phyloP scores from a whole-genome alignment of 352 stramenopile genomes.

The Globisporangium echinulatum region DNA sequence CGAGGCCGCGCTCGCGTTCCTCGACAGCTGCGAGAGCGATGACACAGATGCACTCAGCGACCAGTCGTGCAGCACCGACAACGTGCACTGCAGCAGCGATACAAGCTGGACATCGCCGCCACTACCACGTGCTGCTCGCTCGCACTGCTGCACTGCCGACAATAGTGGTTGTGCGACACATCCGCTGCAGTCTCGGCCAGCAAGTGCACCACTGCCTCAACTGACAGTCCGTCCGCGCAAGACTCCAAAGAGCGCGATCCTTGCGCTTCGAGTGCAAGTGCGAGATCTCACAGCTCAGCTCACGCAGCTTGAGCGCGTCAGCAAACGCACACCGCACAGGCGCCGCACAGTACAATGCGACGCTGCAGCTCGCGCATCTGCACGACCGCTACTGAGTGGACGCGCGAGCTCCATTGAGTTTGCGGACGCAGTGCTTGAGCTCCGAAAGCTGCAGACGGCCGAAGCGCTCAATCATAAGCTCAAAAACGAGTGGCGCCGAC shows the following conservation, averaged over 20 bases:
- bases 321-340: not conserved
- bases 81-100: not conserved
- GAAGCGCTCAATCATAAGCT: constrained; percentile 35
- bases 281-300: not conserved
- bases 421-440: constrained; percentile 27
- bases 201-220: not conserved
- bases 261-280: not conserved
- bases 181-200: too few relatives aligned
- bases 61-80: not conserved
- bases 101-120: not conserved
- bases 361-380: not conserved
- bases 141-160: too few relatives aligned
- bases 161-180: too few relatives aligned
- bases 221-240: not conserved
- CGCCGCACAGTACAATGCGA: not conserved
- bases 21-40: constrained; percentile 13
- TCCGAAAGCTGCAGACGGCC: constrained; percentile 26
- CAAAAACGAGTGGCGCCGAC: constrained; percentile 23
- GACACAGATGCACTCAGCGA: too few relatives aligned
- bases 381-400: not conserved
- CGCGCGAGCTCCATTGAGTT: constrained; percentile 21
- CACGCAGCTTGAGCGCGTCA: not conserved
- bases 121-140: too few relatives aligned
- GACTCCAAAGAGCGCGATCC: not conserved
- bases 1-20: constrained; percentile 17